Base-by-base conservation (phyloP, 345 rosid genomes). In the Atalantia buxifolia region DNA sequence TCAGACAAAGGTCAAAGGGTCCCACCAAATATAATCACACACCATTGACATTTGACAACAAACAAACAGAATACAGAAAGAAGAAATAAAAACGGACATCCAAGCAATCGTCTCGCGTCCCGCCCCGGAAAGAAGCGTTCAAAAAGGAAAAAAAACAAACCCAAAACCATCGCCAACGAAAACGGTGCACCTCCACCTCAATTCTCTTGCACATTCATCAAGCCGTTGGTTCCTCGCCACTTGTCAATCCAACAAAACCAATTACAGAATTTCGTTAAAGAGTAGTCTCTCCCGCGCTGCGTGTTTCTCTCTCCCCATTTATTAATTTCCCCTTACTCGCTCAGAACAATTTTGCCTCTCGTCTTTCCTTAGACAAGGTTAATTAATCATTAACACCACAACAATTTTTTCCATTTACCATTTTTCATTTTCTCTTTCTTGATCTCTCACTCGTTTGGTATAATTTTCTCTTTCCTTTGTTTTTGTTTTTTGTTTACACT, bases 311-410 rank as follows among this genome's bases (percentile, higher is more conserved):
- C 60, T 48, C 61, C 24, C 60, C 61, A 50, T 70, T 70, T 50
- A 28, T 50, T 70, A 66, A 66, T 66, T 35, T 70, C 74, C 31
- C 40, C 40, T n/a, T 21, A 4, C 74, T 28, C 30, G 40, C 74
- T 19, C 24, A 5, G 38, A 50, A 30, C 61, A 70, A 19, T 48
- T 28, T 50, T 70, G 40, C 74, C 74, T 70, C 61, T 70, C 62
- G 74, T 70, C 74, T 70, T 70, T 70, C 40, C 74, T 14, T 9
- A 8, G 74, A 28, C 74, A 70, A 50, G 74, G 74, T 70, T 66
- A 45, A 45, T 13, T 45, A 31, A 31, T 48, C 25, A 69, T 28
- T 48, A 27, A 28, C 9, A 48, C 38, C 60, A 4, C 45, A 18
- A 9, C 4, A 50, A 50, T 18, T 28, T 55, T 28, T 35, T 45